Evolutionary conservation across 2,329 filamentous ascomycete genomes (phyloP).

Genomic region (Keithomyces neogunnii): DNA sequence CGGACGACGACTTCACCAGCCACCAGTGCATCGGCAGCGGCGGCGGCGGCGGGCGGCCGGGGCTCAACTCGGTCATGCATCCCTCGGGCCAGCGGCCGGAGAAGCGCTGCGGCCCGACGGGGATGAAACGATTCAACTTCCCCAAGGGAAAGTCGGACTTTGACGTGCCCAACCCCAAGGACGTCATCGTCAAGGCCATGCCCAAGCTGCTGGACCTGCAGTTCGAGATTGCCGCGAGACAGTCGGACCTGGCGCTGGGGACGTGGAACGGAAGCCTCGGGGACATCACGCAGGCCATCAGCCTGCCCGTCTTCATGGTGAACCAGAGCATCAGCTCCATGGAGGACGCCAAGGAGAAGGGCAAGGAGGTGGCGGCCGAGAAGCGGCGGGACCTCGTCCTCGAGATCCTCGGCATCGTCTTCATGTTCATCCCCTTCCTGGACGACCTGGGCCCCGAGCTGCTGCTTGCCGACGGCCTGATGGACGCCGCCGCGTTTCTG

Average conservation of each 20-base stretch:
- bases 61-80: no score
- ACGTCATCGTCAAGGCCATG: constrained; percentile 2
- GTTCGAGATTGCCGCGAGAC: neutral
- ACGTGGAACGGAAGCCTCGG: neutral
- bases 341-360: neutral
- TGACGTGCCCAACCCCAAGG: constrained; percentile 6
- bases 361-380: neutral
- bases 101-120: constrained; percentile 1
- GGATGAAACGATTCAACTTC: neutral
- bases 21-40: no score
- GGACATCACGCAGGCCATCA: constrained; percentile 2
- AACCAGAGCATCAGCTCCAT: neutral
- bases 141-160: constrained; percentile 1
- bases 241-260: neutral
- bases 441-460: neutral
- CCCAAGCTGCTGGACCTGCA: constrained; percentile 3
- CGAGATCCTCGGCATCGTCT: neutral
- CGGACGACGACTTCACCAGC: no score
- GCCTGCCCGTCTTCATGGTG: constrained; percentile 6
- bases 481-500: neutral
- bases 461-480: neutral
- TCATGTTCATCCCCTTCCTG: neutral
- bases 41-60: neutral
- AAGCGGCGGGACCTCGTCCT: neutral
- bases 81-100: neutral